Base-by-base conservation (phyloP, 2,329 filamentous ascomycete genomes). In the Cylindrodendrum hubeiense region DNA sequence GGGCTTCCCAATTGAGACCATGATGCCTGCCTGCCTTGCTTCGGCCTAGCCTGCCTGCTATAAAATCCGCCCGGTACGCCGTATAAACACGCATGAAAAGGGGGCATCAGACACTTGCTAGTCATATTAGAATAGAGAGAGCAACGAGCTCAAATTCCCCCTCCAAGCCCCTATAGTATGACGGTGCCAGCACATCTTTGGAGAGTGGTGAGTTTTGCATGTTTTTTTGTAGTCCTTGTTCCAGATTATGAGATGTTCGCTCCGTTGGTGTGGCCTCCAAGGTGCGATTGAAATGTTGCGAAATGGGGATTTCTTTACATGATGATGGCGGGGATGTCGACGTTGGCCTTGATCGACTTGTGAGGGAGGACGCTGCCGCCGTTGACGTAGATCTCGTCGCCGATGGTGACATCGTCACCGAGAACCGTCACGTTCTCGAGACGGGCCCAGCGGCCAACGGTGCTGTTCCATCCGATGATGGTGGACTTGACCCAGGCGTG, bases 401-500 rank as follows among this genome's bases (percentile, higher is more conserved):
- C 95, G 79, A 99, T 97, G 65, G 93, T 97, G 58, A 99, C 95
- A 79, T 99, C 95, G 83, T 99, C 96, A 72, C 95, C 96, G 21
- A 99, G 89, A 58, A 99, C 95, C n/a, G 93, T 95, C 44, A 98
- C 95, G 78, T 99, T 99, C 87, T 99, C 96, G 70, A 98, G 86
- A 72, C 95, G 92, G 64, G 95, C 95, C 95, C 95, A 99, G 79
- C 92, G 93, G 78, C 95, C 95, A 62, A 99, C 94, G 37, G 90
- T 92, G 85, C 94, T 97, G 88, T 98, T 97, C 95, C 95, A 99
- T 77, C 95, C 95, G 57, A 98, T 94, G 80, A 99, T 98, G 75
- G 95, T 96, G 79, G 93, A 97, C 90, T 98, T 98, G 81, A 99
- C 89, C 95, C 95, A 98, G 51, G 96, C 96, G 80, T 99, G 95